Conservation (phyloP, 306 rosid species). For the Pachyrhizus erosus region DNA sequence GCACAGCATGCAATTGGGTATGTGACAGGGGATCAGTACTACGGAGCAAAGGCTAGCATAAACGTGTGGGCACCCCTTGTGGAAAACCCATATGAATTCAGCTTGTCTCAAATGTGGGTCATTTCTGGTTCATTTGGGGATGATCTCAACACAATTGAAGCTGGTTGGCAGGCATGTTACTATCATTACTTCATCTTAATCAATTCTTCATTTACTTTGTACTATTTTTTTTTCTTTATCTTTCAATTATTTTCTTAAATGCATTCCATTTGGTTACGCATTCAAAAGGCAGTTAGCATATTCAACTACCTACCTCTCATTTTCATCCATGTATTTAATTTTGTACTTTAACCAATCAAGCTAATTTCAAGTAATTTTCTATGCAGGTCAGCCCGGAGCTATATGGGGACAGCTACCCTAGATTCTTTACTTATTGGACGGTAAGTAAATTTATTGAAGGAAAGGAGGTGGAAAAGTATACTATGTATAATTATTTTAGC, state of each 20-base stretch:
- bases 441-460: slow-evolving; percentile 54
- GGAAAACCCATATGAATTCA: slow-evolving; percentile 76
- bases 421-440: slow-evolving; percentile 89
- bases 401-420: slow-evolving; percentile 78
- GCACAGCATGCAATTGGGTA: slow-evolving; percentile 90
- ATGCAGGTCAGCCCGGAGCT: slow-evolving; percentile 81
- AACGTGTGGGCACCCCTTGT: slow-evolving; percentile 90
- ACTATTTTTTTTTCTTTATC: neutral
- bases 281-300: slow-evolving; percentile 45
- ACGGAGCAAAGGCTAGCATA: slow-evolving; percentile 88
- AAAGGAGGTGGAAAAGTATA: slow-evolving; percentile 9
- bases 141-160: slow-evolving; percentile 92
- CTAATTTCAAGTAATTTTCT: slow-evolving; percentile 52
- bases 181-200: slow-evolving; percentile 8
- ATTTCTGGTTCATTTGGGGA: slow-evolving; percentile 89
- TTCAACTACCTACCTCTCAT: slow-evolving; percentile 59
- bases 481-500: neutral
- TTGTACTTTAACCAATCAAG: slow-evolving; percentile 36
- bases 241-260: slow-evolving; percentile 17
- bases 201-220: neutral
- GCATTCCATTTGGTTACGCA: slow-evolving; percentile 37
- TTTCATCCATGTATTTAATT: slow-evolving; percentile 22
- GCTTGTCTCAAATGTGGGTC: slow-evolving; percentile 90
- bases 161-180: slow-evolving; percentile 85
- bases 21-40: slow-evolving; percentile 78